Percentiles rank a stretch among this genome's conserved stretches.
These are phyloP conservation scores for Mrakia frigida DNA, from an alignment of 768 basidiomycete species.

Conservation along the genomic window DNA sequence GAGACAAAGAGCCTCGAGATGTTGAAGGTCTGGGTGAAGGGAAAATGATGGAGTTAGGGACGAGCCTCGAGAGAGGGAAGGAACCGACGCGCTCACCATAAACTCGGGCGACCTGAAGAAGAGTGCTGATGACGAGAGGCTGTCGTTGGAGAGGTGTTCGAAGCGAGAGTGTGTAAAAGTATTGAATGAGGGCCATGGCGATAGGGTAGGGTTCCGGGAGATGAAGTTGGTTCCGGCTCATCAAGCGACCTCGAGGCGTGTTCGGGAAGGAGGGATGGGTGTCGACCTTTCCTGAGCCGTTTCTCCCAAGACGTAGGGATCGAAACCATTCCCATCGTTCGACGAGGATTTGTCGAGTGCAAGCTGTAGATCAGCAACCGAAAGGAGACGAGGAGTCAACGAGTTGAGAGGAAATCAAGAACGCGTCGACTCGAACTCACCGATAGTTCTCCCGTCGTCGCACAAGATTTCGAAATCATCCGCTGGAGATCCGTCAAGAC, in stretches of 20 bases:
- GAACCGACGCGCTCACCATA: not conserved
- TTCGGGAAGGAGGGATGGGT: not conserved
- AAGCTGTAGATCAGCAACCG: not conserved
- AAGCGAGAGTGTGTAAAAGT: conserved; percentile 80
- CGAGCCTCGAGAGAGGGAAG: no score
- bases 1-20: not conserved
- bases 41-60: no score
- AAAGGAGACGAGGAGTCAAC: no score
- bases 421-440: not conserved
- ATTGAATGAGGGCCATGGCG: conserved; percentile 81
- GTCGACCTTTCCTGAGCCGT: not conserved
- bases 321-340: conserved; percentile 6
- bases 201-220: conserved; percentile 87
- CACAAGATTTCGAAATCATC: conserved; percentile 10
- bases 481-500: not conserved
- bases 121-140: not conserved
- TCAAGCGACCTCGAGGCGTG: not conserved
- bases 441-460: not conserved
- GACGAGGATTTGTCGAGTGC: not conserved
- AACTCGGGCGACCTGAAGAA: not conserved
- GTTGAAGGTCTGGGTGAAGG: not conserved
- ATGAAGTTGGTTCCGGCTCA: conserved; percentile 50
- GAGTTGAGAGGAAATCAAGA: not conserved
- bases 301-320: not conserved
- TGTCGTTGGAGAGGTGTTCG: conserved; percentile 80